Base-by-base conservation (phyloP, 2,329 filamentous ascomycete species). In the Botrytis tulipae region DNA sequence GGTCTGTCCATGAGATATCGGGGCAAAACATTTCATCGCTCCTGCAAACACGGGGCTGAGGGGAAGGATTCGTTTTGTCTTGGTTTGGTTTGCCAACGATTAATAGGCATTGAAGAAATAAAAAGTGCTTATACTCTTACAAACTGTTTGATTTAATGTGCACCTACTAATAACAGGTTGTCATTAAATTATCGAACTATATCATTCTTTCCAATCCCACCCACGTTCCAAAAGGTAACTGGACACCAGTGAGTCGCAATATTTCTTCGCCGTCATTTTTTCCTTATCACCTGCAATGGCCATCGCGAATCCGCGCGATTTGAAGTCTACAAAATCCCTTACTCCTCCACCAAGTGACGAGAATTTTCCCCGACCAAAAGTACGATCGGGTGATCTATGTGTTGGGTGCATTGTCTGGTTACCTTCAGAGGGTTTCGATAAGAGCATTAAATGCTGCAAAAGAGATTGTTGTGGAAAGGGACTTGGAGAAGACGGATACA, bases 331-430 rank as follows among this genome's bases (percentile, higher is more conserved):
- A 12, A 44, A 42, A 35, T 8, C 51, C 14, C 61, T 69, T 32
- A 48, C 29, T 9, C 51, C 71, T 20, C 71, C 51, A 37, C 71
- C 71, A 35, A 48, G 59, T 69, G 71, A 73, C 20, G 63, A 61
- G 46, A 35, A 46, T 37, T 59, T 9, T 42, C 40, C 62, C 69
- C 48, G 66, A 44, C 66, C 66, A 70, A 44, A n/a, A 70, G 66
- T 70, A 22, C 22, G 66, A n/a, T 46, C 65, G 44, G 65, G 71
- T 3, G 75, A 77, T 70, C 25, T 77, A 18, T 77, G 75, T 61
- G 73, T 74, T 9, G 76, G 75, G 10, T 76, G 74, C 44, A 75
- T 77, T 46, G 71, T 77, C 35, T 77, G 75, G 76, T 54, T 77
- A 22, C 74, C 75, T 22, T 25, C 51, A 68, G 67, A 54, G 25